These are phyloP conservation scores for Xylaria sp. DNA, from an alignment of 2,329 filamentous ascomycete genomes.

Conservation along the genomic window DNA sequence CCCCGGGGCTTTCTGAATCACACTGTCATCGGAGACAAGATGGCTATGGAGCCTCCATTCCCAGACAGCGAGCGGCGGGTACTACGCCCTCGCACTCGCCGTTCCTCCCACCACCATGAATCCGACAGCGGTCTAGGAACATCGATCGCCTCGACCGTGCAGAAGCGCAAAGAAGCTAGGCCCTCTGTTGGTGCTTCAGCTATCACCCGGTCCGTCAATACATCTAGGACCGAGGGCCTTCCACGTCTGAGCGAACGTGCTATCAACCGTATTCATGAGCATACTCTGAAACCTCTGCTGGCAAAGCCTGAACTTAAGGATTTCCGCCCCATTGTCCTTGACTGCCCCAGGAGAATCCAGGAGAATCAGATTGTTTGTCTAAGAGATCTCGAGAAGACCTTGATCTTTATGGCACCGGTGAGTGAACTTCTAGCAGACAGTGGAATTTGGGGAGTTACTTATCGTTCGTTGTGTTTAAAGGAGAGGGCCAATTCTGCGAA, in stretches of 20 bases:
- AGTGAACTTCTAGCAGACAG: slow-evolving; percentile 70
- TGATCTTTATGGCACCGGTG: slow-evolving; percentile 92
- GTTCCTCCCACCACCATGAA: slow-evolving; percentile 72
- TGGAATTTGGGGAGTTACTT: slow-evolving; percentile 71
- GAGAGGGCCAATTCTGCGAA: slow-evolving; percentile 77
- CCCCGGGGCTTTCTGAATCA: slow-evolving; percentile 69
- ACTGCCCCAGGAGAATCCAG: slow-evolving; percentile 81
- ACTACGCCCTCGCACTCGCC: slow-evolving; percentile 65
- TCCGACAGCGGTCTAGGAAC: slow-evolving; percentile 92
- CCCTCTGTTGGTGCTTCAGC: slow-evolving; percentile 61
- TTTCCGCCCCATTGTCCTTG: slow-evolving; percentile 82
- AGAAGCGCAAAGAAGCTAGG: slow-evolving; percentile 61
- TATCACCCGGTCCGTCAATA: slow-evolving; percentile 69
- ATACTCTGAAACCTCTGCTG: slow-evolving; percentile 81
- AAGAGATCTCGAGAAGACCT: slow-evolving; percentile 91
- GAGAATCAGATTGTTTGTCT: slow-evolving; percentile 90
- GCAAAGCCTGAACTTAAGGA: slow-evolving; percentile 77
- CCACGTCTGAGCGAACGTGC: slow-evolving; percentile 75
- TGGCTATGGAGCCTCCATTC: slow-evolving; percentile 53
- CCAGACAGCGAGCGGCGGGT: slow-evolving; percentile 59
- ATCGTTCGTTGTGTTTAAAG: slow-evolving; percentile 78
- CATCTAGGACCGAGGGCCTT: slow-evolving; percentile 61
- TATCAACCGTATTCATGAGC: slow-evolving; percentile 80
- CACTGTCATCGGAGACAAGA: slow-evolving; percentile 63
- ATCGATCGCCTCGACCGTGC: slow-evolving; percentile 74